Evolutionary conservation across 495 filamentous ascomycete genomes (phyloP).

Genomic region (Penicillium lividum): DNA sequence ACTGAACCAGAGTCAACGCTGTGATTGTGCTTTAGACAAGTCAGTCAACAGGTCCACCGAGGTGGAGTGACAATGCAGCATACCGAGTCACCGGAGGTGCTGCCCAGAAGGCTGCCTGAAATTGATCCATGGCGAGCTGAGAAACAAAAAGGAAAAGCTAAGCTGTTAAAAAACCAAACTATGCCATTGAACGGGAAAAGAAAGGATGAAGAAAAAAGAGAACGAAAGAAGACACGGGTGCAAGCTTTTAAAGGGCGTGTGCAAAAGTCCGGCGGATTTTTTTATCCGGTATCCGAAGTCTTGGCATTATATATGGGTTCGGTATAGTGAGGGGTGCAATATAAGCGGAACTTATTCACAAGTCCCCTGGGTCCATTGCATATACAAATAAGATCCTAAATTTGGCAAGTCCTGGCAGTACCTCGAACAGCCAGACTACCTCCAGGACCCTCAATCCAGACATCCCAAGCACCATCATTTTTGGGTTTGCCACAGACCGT

Average conservation of each 20-base stretch:
- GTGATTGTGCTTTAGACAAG: slow-evolving; percentile 63
- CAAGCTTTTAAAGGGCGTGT: slow-evolving; percentile 26
- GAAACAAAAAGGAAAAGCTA: slow-evolving; percentile 7
- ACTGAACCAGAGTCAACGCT: slow-evolving; percentile 64
- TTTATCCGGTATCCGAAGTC: slow-evolving; percentile 7
- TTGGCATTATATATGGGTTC: neutral
- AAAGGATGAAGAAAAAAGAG: slow-evolving; percentile 12
- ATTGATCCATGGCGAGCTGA: slow-evolving; percentile 48
- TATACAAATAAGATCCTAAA: neutral
- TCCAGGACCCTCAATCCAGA: slow-evolving; percentile 66
- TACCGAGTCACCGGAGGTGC: slow-evolving; percentile 73
- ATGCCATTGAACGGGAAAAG: slow-evolving; percentile 11
- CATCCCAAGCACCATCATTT: slow-evolving; percentile 45
- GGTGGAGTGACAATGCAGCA: slow-evolving; percentile 2
- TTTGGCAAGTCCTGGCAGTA: slow-evolving; percentile 32
- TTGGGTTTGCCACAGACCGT: slow-evolving; percentile 56
- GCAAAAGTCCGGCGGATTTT: slow-evolving; percentile 12
- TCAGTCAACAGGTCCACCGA: slow-evolving; percentile 17
- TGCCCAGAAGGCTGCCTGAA: slow-evolving; percentile 57
- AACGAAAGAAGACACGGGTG: slow-evolving; percentile 15
- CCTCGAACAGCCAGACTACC: slow-evolving; percentile 66
- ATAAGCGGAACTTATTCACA: no score
- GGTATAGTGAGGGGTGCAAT: neutral
- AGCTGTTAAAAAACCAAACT: slow-evolving; percentile 13
- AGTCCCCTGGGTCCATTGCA: no score